Percentiles rank a stretch among this genome's conserved stretches.
Evolutionary conservation across 306 rosid species (phyloP).

Genomic region (Dalbergia cochinchinensis): DNA sequence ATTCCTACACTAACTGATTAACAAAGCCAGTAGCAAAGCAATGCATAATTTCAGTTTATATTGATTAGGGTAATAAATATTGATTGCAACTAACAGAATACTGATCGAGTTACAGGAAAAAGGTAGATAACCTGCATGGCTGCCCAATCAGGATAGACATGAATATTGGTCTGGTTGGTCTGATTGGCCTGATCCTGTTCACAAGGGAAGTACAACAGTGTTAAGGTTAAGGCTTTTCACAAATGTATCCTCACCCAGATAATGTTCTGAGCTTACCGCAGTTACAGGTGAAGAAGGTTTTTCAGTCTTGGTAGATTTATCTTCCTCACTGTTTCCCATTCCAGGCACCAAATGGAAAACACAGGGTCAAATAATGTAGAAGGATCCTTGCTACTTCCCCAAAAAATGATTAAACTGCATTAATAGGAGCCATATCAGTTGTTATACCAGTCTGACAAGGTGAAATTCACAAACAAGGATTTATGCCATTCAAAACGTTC

Average conservation of each 20-base stretch:
- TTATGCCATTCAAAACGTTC: conserved; percentile 15
- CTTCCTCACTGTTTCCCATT: conserved; percentile 86
- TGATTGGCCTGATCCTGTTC: conserved; percentile 69
- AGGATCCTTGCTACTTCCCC: conserved; percentile 34
- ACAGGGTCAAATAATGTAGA: neutral
- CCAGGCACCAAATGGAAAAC: conserved; percentile 36
- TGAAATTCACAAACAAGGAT: neutral
- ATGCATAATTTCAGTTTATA: neutral
- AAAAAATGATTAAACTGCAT: conserved; percentile 39
- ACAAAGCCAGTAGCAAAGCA: neutral
- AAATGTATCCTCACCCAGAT: conserved; percentile 8
- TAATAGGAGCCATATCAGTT: conserved; percentile 29
- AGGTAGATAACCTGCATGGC: conserved; percentile 80
- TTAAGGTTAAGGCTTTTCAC: conserved; percentile 13
- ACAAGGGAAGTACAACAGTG: conserved; percentile 21
- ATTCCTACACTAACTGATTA: conserved; percentile 2
- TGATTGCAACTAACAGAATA: neutral
- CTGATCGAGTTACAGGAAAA: conserved; percentile 12
- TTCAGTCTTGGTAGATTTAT: conserved; percentile 66
- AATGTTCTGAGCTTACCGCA: conserved; percentile 54
- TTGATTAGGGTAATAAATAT: neutral
- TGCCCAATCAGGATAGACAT: conserved; percentile 93
- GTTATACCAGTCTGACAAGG: neutral
- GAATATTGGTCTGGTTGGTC: conserved; percentile 62
- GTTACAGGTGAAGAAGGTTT: conserved; percentile 68